phyloP scores from a whole-genome alignment of 257 asterid species.

The Phtheirospermum japonicum region DNA sequence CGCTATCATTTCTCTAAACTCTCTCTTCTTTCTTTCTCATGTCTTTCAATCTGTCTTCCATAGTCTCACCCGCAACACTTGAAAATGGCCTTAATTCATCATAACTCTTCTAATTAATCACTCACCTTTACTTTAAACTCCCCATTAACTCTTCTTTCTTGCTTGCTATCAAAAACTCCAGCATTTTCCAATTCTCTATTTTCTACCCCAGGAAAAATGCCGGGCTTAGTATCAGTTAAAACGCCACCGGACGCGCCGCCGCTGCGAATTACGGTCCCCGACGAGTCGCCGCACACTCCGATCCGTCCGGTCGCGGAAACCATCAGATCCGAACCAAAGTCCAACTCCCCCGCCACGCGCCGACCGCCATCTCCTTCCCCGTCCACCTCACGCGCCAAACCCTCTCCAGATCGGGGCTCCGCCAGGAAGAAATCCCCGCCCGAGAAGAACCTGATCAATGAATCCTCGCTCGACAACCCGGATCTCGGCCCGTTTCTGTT shows the following conservation, averaged over 20 bases:
- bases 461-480: conserved; percentile 89
- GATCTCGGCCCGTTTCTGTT: conserved; percentile 95
- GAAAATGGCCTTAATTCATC: conserved; percentile 27
- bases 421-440: conserved; percentile 85
- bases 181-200: background rate
- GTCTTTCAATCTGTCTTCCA: conserved; percentile 17
- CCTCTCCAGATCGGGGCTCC: conserved; percentile 87
- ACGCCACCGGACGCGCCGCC: conserved; percentile 80
- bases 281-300: conserved; percentile 42
- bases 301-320: conserved; percentile 43
- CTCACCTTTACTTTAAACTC: conserved; percentile 10
- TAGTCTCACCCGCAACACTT: conserved; percentile 30
- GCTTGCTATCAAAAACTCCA: background rate
- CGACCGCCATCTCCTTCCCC: conserved; percentile 93
- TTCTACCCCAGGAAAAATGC: conserved; percentile 42
- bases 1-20: background rate
- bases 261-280: conserved; percentile 59
- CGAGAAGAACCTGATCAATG: conserved; percentile 53
- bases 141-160: too few relatives aligned
- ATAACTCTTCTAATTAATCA: background rate
- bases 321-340: conserved; percentile 64
- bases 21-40: background rate
- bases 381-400: conserved; percentile 85
- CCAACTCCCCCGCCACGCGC: conserved; percentile 68
- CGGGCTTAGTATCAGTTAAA: conserved; percentile 81